A percentile compares a stretch with the other conserved stretches of the same genome.
Evolutionary conservation across 495 filamentous ascomycete species (phyloP).

Genomic region (Aspergillus nanangensis): DNA sequence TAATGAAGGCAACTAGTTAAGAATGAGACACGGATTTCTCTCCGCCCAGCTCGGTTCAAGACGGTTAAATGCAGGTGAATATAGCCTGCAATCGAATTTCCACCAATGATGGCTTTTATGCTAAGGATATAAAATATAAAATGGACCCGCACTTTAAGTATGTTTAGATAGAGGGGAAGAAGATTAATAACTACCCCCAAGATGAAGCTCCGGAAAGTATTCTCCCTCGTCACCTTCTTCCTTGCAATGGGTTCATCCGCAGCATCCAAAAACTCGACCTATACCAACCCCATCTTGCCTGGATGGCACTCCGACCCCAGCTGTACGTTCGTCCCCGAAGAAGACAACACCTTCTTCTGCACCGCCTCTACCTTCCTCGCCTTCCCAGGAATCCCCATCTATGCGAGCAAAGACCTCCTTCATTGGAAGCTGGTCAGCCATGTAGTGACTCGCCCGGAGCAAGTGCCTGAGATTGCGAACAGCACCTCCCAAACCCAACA

Average conservation of each 20-base stretch:
- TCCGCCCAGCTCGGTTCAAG: background rate
- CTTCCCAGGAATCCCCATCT: constrained; percentile 21
- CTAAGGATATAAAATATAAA: background rate
- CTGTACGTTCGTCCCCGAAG: constrained; percentile 14
- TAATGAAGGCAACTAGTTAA: no score
- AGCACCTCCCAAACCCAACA: constrained; percentile 11
- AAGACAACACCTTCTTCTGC: constrained; percentile 19
- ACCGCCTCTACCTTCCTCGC: constrained; percentile 17
- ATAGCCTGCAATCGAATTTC: background rate
- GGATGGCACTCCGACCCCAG: constrained; percentile 25
- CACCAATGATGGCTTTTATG: background rate
- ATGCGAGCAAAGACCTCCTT: constrained; percentile 19
- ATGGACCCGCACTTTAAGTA: background rate
- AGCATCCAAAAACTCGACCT: background rate
- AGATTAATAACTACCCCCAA: background rate
- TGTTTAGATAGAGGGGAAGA: background rate
- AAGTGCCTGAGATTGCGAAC: constrained; percentile 13
- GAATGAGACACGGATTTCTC: background rate
- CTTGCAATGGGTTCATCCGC: background rate
- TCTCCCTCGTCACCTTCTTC: background rate
- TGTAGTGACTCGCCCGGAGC: constrained; percentile 8
- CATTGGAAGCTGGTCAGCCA: constrained; percentile 22
- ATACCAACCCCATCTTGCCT: constrained; percentile 18
- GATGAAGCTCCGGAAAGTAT: background rate
- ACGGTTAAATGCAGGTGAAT: background rate